Evolutionary conservation across 768 basidiomycete genomes (phyloP).

Genomic region (Gelatoporia subvermispora): DNA sequence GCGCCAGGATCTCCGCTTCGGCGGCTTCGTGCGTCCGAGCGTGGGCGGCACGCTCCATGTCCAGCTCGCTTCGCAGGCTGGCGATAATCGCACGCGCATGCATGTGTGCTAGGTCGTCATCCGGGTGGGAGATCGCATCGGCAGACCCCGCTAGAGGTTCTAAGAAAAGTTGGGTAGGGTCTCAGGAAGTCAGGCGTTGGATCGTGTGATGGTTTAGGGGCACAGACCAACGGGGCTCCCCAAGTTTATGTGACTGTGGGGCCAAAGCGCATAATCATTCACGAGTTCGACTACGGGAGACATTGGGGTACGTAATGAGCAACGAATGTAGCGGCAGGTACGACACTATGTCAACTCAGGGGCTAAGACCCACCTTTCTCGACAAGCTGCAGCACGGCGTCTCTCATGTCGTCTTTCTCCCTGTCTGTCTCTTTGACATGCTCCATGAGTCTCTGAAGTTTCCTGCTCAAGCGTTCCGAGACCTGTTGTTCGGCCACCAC

Average conservation of each 20-base stretch:
- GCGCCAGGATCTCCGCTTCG: conserved; percentile 36
- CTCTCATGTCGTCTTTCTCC: conserved; percentile 50
- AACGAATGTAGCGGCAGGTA: conserved; percentile 2
- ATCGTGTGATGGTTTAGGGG: not conserved
- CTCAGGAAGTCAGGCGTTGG: not conserved
- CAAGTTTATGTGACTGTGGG: conserved; percentile 39
- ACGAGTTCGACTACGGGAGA: conserved; percentile 36
- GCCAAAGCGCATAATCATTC: conserved; percentile 42
- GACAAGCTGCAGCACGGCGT: conserved; percentile 47
- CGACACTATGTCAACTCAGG: not conserved
- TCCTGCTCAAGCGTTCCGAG: conserved; percentile 31
- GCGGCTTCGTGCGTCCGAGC: conserved; percentile 33
- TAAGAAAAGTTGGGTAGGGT: conserved; percentile 2
- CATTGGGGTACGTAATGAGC: not conserved
- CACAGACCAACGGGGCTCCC: conserved; percentile 39
- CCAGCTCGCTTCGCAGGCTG: conserved; percentile 37
- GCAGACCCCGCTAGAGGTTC: too few relatives aligned
- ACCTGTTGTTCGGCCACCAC: conserved; percentile 28
- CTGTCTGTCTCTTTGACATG: conserved; percentile 32
- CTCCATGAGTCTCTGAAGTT: conserved; percentile 32
- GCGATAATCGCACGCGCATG: conserved; percentile 40
- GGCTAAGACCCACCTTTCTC: conserved; percentile 47
- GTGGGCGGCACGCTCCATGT: conserved; percentile 41
- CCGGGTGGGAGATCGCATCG: conserved; percentile 1
- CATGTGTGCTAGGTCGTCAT: conserved; percentile 27